phyloP scores from a whole-genome alignment of 2,329 filamentous ascomycete species.

The Paraphoma sp. region DNA sequence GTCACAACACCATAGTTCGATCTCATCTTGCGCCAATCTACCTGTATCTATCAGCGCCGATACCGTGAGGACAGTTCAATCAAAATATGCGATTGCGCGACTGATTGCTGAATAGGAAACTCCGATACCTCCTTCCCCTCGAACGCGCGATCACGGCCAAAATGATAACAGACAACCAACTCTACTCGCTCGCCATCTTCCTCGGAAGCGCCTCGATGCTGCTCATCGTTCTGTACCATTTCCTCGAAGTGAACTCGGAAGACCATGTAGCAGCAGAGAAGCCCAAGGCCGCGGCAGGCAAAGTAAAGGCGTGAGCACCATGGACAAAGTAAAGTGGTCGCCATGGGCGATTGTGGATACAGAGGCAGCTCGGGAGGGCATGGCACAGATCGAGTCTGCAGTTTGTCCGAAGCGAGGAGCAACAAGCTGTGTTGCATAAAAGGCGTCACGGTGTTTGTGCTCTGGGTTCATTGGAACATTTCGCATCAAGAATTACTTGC shows the following conservation, averaged over 20 bases:
- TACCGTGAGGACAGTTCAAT: background rate
- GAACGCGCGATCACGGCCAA: conserved; percentile 51
- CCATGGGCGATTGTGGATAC: background rate
- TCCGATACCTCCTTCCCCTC: conserved; percentile 16
- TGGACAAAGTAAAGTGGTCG: background rate
- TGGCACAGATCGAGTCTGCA: no score
- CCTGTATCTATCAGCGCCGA: background rate
- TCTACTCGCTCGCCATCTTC: conserved; percentile 92
- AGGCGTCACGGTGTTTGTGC: background rate
- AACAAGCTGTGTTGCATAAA: background rate
- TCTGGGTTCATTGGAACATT: background rate
- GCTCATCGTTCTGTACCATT: conserved; percentile 93
- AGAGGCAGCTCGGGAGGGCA: background rate
- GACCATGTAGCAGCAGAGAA: conserved; percentile 50
- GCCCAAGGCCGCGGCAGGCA: conserved; percentile 32
- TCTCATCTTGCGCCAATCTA: background rate
- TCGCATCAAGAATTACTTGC: background rate
- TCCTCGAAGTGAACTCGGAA: conserved; percentile 90
- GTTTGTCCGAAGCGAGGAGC: no score
- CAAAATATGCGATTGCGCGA: background rate
- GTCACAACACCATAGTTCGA: background rate
- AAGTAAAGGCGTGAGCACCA: conserved; percentile 20
- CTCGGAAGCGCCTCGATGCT: conserved; percentile 90
- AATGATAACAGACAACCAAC: conserved; percentile 94
- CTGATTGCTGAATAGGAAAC: conserved; percentile 26